These are phyloP conservation scores for Yamadazyma endophytica DNA, from an alignment of 805 yeast species.

Conservation along the genomic window DNA sequence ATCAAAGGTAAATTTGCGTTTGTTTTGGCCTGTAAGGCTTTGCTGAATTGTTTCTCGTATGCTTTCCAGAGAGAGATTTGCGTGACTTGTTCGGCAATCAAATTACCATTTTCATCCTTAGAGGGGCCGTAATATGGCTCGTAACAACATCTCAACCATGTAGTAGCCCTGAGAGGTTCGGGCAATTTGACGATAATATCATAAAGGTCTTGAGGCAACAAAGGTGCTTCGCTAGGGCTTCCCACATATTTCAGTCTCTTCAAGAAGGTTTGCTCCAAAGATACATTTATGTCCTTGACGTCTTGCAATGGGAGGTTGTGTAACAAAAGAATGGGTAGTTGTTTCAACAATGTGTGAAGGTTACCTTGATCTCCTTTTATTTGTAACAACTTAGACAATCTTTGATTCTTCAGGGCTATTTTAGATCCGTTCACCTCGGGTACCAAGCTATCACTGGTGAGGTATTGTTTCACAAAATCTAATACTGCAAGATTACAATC, in stretches of 20 bases:
- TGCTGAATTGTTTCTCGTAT: conserved; percentile 82
- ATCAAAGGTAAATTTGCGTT: conserved; percentile 35
- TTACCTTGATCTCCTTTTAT: conserved; percentile 46
- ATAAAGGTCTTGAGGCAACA: conserved; percentile 50
- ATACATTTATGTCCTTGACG: conserved; percentile 18
- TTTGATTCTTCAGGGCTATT: conserved; percentile 26
- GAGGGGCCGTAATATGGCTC: conserved; percentile 47
- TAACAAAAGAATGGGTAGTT: conserved; percentile 55
- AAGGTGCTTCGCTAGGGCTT: conserved; percentile 65
- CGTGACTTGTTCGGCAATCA: conserved; percentile 70
- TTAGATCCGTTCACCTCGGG: conserved; percentile 23
- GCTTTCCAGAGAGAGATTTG: conserved; percentile 96
- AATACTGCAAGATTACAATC: conserved; percentile 71
- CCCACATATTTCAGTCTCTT: conserved; percentile 45
- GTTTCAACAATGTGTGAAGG: conserved; percentile 49
- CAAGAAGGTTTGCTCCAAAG: conserved; percentile 33
- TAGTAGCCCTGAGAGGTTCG: conserved; percentile 88
- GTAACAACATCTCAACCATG: conserved; percentile 92
- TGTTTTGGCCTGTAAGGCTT: conserved; percentile 43
- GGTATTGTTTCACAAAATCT: conserved; percentile 78
- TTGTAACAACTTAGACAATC: conserved; percentile 48
- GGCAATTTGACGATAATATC: conserved; percentile 58
- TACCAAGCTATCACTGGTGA: conserved; percentile 54
- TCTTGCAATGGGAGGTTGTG: conserved; percentile 29
- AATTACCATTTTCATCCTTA: conserved; percentile 14